These are phyloP conservation scores for Rhodotorula mucilaginosa DNA, from an alignment of 1,284 basidiomycete species.

Conservation along the genomic window DNA sequence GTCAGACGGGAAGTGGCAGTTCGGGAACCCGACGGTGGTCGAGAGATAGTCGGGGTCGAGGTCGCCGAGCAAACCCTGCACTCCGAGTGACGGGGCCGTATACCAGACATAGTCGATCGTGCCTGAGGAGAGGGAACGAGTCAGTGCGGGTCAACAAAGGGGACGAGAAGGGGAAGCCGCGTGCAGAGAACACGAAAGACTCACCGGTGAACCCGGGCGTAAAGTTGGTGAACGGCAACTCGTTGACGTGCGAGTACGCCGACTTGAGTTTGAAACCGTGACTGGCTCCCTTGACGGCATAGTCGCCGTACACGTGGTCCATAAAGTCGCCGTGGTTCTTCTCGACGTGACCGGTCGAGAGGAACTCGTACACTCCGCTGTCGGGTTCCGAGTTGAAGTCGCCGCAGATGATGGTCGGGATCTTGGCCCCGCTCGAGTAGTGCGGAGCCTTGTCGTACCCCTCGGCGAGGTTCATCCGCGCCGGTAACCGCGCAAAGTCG, in stretches of 20 bases:
- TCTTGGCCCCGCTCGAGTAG: slow-evolving; percentile 79
- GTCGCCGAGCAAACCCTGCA: slow-evolving; percentile 82
- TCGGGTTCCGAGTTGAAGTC: slow-evolving; percentile 90
- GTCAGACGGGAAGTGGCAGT: slow-evolving; percentile 42
- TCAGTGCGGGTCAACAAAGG: not conserved
- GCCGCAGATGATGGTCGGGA: slow-evolving; percentile 86
- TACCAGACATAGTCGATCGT: slow-evolving; percentile 95
- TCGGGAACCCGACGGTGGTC: slow-evolving; percentile 75
- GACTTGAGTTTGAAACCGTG: slow-evolving; percentile 80
- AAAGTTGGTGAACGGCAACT: slow-evolving; percentile 79
- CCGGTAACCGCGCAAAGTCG: slow-evolving; percentile 79
- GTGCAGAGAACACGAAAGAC: not conserved
- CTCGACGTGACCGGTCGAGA: slow-evolving; percentile 65
- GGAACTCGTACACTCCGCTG: slow-evolving; percentile 89
- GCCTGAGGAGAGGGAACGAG: slow-evolving; percentile 35
- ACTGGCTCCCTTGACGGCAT: slow-evolving; percentile 82
- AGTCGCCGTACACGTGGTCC: slow-evolving; percentile 84
- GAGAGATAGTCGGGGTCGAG: slow-evolving; percentile 82
- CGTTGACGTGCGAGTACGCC: slow-evolving; percentile 64
- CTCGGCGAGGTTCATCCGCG: slow-evolving; percentile 55
- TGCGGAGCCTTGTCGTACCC: slow-evolving; percentile 55
- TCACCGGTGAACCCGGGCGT: slow-evolving; percentile 57
- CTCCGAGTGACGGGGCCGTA: slow-evolving; percentile 71
- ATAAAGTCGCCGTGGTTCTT: slow-evolving; percentile 88
- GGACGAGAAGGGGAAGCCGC: not conserved